Base-by-base conservation (phyloP, 2,329 filamentous ascomycete genomes). In the Fusarium sp. region DNA sequence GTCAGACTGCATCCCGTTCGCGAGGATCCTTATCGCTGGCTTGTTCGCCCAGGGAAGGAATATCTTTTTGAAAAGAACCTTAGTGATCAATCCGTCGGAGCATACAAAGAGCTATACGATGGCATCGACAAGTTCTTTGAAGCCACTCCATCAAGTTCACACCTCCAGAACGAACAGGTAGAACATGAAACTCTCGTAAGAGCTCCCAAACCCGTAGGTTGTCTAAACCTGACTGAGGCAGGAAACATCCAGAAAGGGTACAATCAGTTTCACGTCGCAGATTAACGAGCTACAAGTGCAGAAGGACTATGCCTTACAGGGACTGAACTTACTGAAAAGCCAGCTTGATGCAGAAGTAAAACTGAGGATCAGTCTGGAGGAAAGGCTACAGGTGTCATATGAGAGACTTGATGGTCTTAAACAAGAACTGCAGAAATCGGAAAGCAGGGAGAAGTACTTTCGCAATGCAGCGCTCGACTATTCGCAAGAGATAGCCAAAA, bases 31-130 rank as follows among this genome's bases (percentile, higher is more conserved):
- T 62, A 62, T 50, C 44, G 44, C 14, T 62, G 45, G 59, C 25
- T 32, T 44, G 22, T 62, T 7, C 40, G 38, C 38, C 59, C 53
- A 29, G 45, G 53, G 16, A 62, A 62, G 29, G 53, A 57, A 29
- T 62, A 62, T 27, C 38, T 62, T 3, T 62, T 62, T 43, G 29
- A 49, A 25, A 62, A 40, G 27, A 38, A 62, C 45, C 59, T 62
- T 34, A 62, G 59, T 45, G 59, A 62, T 22, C 44, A 62, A 27
- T 62, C 59, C 8, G 38, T 18, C 29, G 18, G 32, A 9, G 22
- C 42, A 50, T 62, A 57, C 16, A 62, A 62, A 40, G 49, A 52
- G 22, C 49, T 52, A 9, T 52, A 14, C 8, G 30, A 40, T 24
- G 32, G 49, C 11, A 52, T 52, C 32, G 24, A 40, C 5, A 52